Percentiles rank a stretch among this genome's conserved stretches.
Conservation (phyloP, 2,329 filamentous ascomycete species). For the Westerdykella ornata region DNA sequence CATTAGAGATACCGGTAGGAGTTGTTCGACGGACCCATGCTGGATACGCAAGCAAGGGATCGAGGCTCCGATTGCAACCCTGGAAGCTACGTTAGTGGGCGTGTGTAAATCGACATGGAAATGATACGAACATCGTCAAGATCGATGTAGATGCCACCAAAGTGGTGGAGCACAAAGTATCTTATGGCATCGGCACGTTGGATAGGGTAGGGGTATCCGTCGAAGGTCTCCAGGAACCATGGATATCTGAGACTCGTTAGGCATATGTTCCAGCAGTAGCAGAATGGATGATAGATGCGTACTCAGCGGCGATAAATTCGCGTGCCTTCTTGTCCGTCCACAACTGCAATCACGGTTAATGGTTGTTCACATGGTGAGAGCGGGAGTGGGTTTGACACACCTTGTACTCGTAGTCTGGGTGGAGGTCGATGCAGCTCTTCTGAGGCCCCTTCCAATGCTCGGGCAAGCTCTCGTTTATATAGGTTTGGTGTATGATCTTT, state of each 20-base stretch:
- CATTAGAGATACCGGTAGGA: conserved; percentile 74
- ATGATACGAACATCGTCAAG: conserved; percentile 56
- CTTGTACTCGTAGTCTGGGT: conserved; percentile 68
- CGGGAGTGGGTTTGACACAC: conserved; percentile 34
- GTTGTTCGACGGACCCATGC: conserved; percentile 65
- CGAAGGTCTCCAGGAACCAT: conserved; percentile 70
- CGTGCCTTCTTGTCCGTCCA: conserved; percentile 68
- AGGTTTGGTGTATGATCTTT: conserved; percentile 73
- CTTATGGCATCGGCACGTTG: conserved; percentile 72
- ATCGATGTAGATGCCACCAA: conserved; percentile 75
- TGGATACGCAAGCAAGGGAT: conserved; percentile 61
- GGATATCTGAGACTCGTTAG: conserved; percentile 49
- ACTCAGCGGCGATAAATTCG: conserved; percentile 63
- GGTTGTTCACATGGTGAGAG: conserved; percentile 13
- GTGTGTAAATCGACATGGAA: conserved; percentile 1
- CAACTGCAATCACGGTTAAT: conserved; percentile 45
- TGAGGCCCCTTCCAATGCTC: conserved; percentile 59
- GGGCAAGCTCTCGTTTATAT: conserved; percentile 63
- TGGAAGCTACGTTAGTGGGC: conserved; percentile 23
- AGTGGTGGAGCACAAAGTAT: conserved; percentile 72
- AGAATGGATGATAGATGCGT: conserved; percentile 8
- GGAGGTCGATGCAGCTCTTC: conserved; percentile 59
- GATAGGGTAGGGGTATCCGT: conserved; percentile 66
- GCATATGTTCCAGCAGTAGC: not conserved
- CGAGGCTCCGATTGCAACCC: conserved; percentile 62